These are phyloP conservation scores for Lolium perenne DNA, from an alignment of 176 grass and related monocot species.

Conservation along the genomic window DNA sequence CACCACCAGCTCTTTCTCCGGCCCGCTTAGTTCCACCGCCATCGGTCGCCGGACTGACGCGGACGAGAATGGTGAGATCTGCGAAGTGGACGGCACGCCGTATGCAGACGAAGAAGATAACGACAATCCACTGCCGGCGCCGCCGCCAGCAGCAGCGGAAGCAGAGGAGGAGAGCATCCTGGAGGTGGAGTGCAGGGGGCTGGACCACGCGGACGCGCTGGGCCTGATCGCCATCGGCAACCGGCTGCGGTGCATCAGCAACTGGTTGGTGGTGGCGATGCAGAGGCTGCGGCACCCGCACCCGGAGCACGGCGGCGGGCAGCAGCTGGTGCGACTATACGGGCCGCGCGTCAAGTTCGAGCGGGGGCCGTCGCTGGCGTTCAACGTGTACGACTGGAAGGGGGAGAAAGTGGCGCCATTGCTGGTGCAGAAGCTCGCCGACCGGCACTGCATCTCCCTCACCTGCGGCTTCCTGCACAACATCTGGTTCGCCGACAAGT, in stretches of 20 bases:
- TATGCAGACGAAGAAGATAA: slow-evolving; percentile 2
- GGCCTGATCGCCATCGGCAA: slow-evolving; percentile 72
- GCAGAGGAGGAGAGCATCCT: slow-evolving; percentile 15
- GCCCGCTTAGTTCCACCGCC: slow-evolving; percentile 48
- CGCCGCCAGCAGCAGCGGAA: neutral
- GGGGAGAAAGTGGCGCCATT: slow-evolving; percentile 73
- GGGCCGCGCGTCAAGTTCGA: slow-evolving; percentile 89
- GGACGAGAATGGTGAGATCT: slow-evolving; percentile 38
- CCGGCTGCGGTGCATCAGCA: slow-evolving; percentile 84
- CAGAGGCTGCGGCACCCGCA: slow-evolving; percentile 76
- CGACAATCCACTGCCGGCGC: neutral
- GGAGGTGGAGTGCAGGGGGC: slow-evolving; percentile 78
- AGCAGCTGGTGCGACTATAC: slow-evolving; percentile 70
- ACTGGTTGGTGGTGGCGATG: slow-evolving; percentile 88
- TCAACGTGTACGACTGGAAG: slow-evolving; percentile 95
- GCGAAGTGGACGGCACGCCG: slow-evolving; percentile 21
- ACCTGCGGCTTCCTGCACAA: slow-evolving; percentile 75
- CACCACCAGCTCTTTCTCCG: slow-evolving; percentile 71
- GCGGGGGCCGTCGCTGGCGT: slow-evolving; percentile 73
- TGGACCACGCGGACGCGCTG: slow-evolving; percentile 83
- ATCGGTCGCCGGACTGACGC: neutral
- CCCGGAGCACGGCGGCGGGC: slow-evolving; percentile 44
- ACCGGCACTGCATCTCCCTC: slow-evolving; percentile 82
- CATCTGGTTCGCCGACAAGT: slow-evolving; percentile 73
- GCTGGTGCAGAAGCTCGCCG: slow-evolving; percentile 92